Evolutionary conservation across 257 asterid species (phyloP).

Genomic region (Nicotiana noctiflora): DNA sequence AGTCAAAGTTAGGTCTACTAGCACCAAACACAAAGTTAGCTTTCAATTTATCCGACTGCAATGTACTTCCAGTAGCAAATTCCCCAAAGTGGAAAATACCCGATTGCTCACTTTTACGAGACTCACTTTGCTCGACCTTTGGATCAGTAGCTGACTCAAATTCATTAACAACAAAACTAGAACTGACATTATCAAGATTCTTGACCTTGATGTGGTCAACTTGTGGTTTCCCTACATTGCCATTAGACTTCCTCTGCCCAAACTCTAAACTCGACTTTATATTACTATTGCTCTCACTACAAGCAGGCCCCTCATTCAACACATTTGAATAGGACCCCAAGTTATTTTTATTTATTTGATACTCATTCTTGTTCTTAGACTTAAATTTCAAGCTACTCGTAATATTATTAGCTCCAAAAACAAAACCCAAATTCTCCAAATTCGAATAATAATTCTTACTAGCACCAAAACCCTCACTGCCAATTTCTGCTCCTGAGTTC

Average conservation of each 20-base stretch:
- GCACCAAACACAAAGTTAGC: slow-evolving; percentile 30
- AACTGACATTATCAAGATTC: too few relatives aligned
- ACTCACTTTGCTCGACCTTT: neutral
- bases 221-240: neutral
- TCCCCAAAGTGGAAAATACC: neutral
- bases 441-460: slow-evolving; percentile 13
- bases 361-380: slow-evolving; percentile 2
- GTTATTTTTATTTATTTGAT: slow-evolving; percentile 3
- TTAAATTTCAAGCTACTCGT: slow-evolving; percentile 7
- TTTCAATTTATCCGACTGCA: slow-evolving; percentile 4
- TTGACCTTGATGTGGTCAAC: neutral
- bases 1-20: slow-evolving; percentile 2
- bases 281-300: slow-evolving; percentile 1
- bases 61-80: slow-evolving; percentile 3
- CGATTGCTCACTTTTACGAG: neutral
- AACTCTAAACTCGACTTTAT: neutral
- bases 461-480: slow-evolving; percentile 21
- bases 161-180: neutral
- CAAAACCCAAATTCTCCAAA: slow-evolving; percentile 11
- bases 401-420: slow-evolving; percentile 13
- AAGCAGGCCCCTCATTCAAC: slow-evolving; percentile 1
- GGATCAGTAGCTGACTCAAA: neutral
- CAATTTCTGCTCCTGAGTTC: slow-evolving; percentile 11
- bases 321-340: neutral
- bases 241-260: neutral